Evolutionary conservation across 108 stramenopile species (phyloP).

Genomic region (Craspedostauros australis): DNA sequence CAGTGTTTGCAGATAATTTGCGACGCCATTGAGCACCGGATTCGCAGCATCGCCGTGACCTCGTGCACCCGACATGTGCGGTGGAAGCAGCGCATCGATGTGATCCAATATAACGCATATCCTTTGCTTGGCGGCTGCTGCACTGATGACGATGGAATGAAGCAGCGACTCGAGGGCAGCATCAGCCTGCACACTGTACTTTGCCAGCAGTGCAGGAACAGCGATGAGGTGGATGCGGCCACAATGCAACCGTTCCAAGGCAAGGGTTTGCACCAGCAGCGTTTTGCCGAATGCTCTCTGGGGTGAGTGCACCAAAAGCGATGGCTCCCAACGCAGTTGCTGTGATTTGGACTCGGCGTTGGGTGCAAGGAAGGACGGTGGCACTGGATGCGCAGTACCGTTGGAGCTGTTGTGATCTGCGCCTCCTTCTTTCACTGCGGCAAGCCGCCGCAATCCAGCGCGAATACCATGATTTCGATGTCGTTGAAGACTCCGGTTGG

Average conservation of each 20-base stretch:
- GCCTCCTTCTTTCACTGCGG: slow-evolving; percentile 8
- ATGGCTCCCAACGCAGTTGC: slow-evolving; percentile 13
- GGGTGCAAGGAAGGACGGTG: neutral
- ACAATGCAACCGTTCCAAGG: slow-evolving; percentile 40
- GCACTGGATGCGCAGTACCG: neutral
- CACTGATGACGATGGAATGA: slow-evolving; percentile 45
- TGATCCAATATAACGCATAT: slow-evolving; percentile 74
- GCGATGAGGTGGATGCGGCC: slow-evolving; percentile 50
- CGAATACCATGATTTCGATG: neutral
- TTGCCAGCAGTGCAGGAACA: slow-evolving; percentile 53
- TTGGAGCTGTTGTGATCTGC: neutral
- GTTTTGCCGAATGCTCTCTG: slow-evolving; percentile 60
- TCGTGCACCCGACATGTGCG: slow-evolving; percentile 12
- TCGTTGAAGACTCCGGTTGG: neutral
- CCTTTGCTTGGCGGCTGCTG: slow-evolving; percentile 28
- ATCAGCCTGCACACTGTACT: slow-evolving; percentile 71
- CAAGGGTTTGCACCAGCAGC: slow-evolving; percentile 49
- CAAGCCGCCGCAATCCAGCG: too few species aligned
- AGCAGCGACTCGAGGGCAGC: slow-evolving; percentile 63
- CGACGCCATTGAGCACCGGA: slow-evolving; percentile 58
- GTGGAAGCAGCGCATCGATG: slow-evolving; percentile 55
- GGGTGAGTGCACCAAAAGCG: slow-evolving; percentile 42
- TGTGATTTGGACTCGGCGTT: neutral
- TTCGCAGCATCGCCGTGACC: slow-evolving; percentile 50
- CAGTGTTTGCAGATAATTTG: slow-evolving; percentile 51